Evolutionary conservation across 441 rosid genomes (phyloP), one percentile per base, ranked within the genome.

Genomic region (Viola pubescens): DNA sequence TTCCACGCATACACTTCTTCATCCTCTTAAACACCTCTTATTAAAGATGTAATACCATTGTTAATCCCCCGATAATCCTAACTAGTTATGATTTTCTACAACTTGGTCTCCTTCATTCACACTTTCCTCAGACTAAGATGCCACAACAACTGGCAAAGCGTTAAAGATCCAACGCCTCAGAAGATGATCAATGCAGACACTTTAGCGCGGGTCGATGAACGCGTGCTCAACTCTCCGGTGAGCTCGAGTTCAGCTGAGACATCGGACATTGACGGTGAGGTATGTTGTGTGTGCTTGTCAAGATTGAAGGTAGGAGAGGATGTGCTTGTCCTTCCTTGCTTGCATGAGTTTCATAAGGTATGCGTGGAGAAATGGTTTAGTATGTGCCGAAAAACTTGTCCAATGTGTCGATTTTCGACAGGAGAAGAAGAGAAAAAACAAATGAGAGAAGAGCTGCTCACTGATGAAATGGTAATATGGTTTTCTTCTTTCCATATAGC

Each of bases 401-500:
- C 91, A 0, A n/a, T 85, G 1, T 85, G 91, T 73, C 69, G 88
- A 69, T 80, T 70, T 54, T 64, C 68, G 0, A 45, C 80, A 72
- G 81, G 64, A 3, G 72, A 63, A 41, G 79, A 67, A 4, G 66
- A 60, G 52, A 57, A 62, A 37, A 52, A 50, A 38, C 47, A 34
- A 5, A 50, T 52, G 14, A 70, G 75, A 58, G 86, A 71, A 37
- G 82, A 66, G 63, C 61, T 64, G 66, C 45, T 85, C 1, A 85
- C 91, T 3, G 88, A 82, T 50, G 91, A 85, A 69, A 79, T 82
- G 86, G 45, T 65, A 3, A 79, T 77, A 48, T 85, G 91, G 91
- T 85, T 85, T 70, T 85, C 91, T 44, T 85, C 91, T 4, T 85
- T 85, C 45, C 91, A 82, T 71, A 79, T 70, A 9, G 83, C 85